Percentiles rank a stretch among this genome's conserved stretches.
Evolutionary conservation across 768 basidiomycete genomes (phyloP).

Genomic region (Hebeloma cylindrosporum): DNA sequence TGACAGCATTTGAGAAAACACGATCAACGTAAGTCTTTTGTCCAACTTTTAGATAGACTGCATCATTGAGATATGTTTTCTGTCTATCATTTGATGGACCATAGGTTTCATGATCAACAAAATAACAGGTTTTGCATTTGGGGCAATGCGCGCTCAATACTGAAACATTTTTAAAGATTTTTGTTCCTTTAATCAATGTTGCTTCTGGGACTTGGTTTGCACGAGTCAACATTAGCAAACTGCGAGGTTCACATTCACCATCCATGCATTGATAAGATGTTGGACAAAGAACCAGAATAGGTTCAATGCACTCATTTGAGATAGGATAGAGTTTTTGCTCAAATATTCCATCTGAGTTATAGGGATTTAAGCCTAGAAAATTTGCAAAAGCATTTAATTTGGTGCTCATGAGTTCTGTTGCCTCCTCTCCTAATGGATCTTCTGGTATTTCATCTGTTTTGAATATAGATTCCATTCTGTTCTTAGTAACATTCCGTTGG

Average conservation of each 20-base stretch:
- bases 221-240: not conserved
- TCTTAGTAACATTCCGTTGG: not conserved
- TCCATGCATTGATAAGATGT: not conserved
- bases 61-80: conserved; percentile 9
- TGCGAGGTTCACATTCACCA: no score
- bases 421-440: not conserved
- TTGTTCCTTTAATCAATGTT: conserved; percentile 6
- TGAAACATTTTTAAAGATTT: not conserved
- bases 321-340: not conserved
- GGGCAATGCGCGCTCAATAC: conserved; percentile 5
- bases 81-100: not conserved
- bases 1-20: conserved; percentile 15
- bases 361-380: not conserved
- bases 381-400: not conserved
- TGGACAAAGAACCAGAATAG: not conserved
- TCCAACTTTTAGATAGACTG: conserved; percentile 14
- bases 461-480: no score
- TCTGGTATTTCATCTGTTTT: not conserved
- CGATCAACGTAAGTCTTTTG: conserved; percentile 14
- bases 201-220: conserved; percentile 1
- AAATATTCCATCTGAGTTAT: not conserved
- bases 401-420: not conserved
- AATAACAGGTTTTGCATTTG: conserved; percentile 4
- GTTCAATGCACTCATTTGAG: not conserved
- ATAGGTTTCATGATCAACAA: not conserved